These are phyloP conservation scores for Coniochaeta pulveracea DNA, from an alignment of 2,329 filamentous ascomycete genomes.

Conservation along the genomic window DNA sequence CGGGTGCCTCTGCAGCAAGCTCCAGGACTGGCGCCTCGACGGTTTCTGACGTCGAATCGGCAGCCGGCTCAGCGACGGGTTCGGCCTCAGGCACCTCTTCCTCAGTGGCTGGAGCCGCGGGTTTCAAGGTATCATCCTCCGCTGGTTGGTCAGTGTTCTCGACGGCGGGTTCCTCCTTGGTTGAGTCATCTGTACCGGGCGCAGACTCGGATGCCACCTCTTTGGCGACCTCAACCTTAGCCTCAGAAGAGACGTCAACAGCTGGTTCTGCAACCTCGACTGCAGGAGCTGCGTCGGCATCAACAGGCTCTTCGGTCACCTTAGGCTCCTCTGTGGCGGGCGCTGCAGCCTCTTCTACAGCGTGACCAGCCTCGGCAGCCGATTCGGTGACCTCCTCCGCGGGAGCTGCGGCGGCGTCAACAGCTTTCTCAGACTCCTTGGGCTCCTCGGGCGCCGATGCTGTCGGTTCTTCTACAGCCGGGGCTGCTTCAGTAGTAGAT, in stretches of 20 bases:
- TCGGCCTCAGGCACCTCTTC: constrained; percentile 6
- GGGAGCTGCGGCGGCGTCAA: not conserved
- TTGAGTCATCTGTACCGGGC: too few species aligned
- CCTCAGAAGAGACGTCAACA: too few species aligned
- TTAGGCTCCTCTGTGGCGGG: constrained; percentile 1
- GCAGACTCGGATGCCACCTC: too few species aligned
- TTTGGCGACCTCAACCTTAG: too few species aligned
- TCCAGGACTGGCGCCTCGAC: not conserved
- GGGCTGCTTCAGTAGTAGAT: not conserved
- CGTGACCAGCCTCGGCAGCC: not conserved
- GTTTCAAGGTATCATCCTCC: too few species aligned
- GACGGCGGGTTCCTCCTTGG: too few species aligned
- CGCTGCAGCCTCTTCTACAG: constrained; percentile 5
- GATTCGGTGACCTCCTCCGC: constrained; percentile 5
- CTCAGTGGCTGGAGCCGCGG: not conserved
- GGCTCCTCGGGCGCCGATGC: constrained; percentile 2
- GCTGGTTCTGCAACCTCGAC: too few species aligned
- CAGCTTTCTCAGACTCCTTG: not conserved
- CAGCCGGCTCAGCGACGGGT: constrained; percentile 3
- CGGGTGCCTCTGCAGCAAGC: not conserved
- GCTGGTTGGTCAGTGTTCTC: not conserved
- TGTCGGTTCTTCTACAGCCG: not conserved
- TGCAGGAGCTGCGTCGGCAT: too few species aligned
- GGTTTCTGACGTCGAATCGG: constrained; percentile 2
- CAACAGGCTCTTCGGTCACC: not conserved